Evolutionary conservation across 1,139 yeast species (phyloP), one percentile per base, ranked within the genome.

Genomic region (Geotrichum klebahnii): DNA sequence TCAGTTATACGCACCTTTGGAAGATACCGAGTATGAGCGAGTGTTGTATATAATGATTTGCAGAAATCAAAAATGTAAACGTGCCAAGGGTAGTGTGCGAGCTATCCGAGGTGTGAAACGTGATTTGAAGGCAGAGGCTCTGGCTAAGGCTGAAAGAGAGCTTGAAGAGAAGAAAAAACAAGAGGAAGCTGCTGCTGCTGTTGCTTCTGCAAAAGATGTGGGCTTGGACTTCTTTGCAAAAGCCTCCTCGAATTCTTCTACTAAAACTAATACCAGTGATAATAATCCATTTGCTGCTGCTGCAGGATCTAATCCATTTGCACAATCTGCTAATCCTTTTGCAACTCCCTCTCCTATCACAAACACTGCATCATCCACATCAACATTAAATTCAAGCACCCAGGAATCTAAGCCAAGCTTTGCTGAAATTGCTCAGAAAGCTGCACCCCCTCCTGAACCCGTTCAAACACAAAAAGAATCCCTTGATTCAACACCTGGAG

Each of bases 41-140:
- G 81, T 81, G 10, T 67, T 92, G 24, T 92, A 92, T 63, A 75
- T 90, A 0, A 84, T 90, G 66, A 81, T 81, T 1, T 92, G 98
- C 68, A 71, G 75, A 43, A 75, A 79, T 46, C 69, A 81, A 0
- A 58, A 57, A 8, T 92, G 97, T 64, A 76, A 84, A 41, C 74
- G 84, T 55, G 77, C 79, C 58, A 73, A 77, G 19, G 96, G 95
- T 2, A 47, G 51, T 22, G 48, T 48, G 31, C 44, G 39, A 29
- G 49, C 38, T 5, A 40, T 51, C 6, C 64, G 70, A 64, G 79
- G 74, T 55, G 57, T 74, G 42, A 68, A 72, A 55, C 59, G 71
- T 23, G 73, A 71, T 52, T 54, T 76, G 8, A 64, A 66, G 39
- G 66, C 66, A 0, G 68, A 69, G 48, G 68, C 75, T 0, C 68